Percentiles rank a stretch among this genome's conserved stretches.
These are phyloP conservation scores for Tremellales sp. DNA, from an alignment of 1,284 basidiomycete genomes.

Conservation along the genomic window DNA sequence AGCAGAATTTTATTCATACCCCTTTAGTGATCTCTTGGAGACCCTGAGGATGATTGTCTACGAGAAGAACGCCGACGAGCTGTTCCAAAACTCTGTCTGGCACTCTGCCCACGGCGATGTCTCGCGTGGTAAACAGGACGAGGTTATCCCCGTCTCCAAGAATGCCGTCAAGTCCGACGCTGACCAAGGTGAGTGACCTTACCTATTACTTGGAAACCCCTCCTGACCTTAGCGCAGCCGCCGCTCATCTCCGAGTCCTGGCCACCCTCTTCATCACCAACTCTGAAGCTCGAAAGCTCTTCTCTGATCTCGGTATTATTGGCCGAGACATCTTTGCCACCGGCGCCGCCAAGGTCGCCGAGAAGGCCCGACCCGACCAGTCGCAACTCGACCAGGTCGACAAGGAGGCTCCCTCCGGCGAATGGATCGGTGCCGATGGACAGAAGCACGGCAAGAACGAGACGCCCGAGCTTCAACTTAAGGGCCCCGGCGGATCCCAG, in stretches of 20 bases:
- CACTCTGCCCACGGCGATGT: slow-evolving; percentile 61
- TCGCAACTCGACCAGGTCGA: slow-evolving; percentile 65
- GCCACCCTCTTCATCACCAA: slow-evolving; percentile 80
- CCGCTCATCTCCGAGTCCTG: slow-evolving; percentile 79
- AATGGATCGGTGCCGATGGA: slow-evolving; percentile 52
- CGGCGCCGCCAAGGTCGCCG: slow-evolving; percentile 70
- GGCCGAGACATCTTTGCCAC: slow-evolving; percentile 82
- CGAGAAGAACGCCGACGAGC: slow-evolving; percentile 83
- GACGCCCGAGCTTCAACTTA: slow-evolving; percentile 44
- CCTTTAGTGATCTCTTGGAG: slow-evolving; percentile 39
- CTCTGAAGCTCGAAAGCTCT: slow-evolving; percentile 82
- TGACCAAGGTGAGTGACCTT: slow-evolving; percentile 54
- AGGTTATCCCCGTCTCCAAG: slow-evolving; percentile 55
- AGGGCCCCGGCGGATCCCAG: slow-evolving; percentile 44
- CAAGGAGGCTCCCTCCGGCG: slow-evolving; percentile 62
- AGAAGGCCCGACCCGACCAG: slow-evolving; percentile 63
- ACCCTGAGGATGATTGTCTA: slow-evolving; percentile 60
- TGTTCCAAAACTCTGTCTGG: slow-evolving; percentile 80
- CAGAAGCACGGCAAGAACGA: slow-evolving; percentile 47
- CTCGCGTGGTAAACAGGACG: slow-evolving; percentile 50
- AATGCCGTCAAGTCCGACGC: slow-evolving; percentile 60
- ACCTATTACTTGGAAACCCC: background rate
- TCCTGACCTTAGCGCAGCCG: slow-evolving; percentile 53
- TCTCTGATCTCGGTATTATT: slow-evolving; percentile 74
- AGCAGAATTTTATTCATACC: slow-evolving; percentile 3